Base-by-base conservation (phyloP, 352 stramenopile species). In the Phytophthora megakarya region DNA sequence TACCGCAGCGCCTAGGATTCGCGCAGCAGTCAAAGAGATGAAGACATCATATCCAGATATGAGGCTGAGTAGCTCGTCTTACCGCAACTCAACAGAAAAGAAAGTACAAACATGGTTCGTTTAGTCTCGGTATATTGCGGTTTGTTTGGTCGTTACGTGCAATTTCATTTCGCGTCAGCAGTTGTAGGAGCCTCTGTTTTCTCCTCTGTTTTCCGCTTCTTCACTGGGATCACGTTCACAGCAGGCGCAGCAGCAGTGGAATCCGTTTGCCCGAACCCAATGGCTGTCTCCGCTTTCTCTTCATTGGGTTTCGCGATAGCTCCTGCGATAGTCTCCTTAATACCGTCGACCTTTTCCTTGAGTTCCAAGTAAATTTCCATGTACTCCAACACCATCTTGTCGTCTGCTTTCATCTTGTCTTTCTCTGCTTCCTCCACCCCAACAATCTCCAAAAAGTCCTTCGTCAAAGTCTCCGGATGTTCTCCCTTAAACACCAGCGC, bases 361-460 rank as follows among this genome's bases (percentile, higher is more conserved):
- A 95, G 67, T 63, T 95, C 86, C 22, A 87, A 69, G 69, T 93
- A 94, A 39, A 96, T 94, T 50, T 93, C 86, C 13, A 96, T 50
- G 55, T 88, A 92, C 45, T 96, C 84, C 21, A 96, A 69, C 59
- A 96, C 39, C 51, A 84, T 72, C 28, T 67, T 71, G 13, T 76
- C 61, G 11, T 79, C 53, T 32, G 66, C 68, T n/a, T 72, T 61
- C 19, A 70, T 56, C 26, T 39, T 57, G 9, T 60, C 61, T 26
- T 66, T 60, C 3, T 70, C 58, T 21, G 62, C 53, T 22, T 73
- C 45, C 39, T 48, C 68, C 45, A 81, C 76, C 39, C 65, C 58
- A 35, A 78, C 68, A 64, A 69, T 79, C 10, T 73, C 61, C 16
- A 92, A 26, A 49, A 92, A 92, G 32, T 90, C 72, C 16, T 89